Percentiles rank a stretch among this genome's conserved stretches.
Evolutionary conservation across 2,329 filamentous ascomycete species (phyloP).

Genomic region (Talaromyces islandicus): DNA sequence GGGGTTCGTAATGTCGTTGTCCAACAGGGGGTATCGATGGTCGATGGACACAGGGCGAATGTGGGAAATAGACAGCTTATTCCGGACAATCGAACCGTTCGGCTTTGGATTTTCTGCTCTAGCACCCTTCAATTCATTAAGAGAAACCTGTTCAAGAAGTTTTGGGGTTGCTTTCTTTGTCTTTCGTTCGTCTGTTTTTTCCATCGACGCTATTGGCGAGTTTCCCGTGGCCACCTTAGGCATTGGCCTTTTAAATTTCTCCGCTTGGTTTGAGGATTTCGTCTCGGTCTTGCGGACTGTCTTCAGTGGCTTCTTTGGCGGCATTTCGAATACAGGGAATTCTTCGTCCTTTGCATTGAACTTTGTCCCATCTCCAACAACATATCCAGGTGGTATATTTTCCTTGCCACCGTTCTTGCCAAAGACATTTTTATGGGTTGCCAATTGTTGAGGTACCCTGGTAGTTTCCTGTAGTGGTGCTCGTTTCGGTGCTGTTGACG

Average conservation of each 20-base stretch:
- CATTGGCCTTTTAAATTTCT: background rate
- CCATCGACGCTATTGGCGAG: background rate
- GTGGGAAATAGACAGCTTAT: constrained; percentile 28
- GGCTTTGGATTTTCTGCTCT: constrained; percentile 8
- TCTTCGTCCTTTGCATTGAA: constrained; percentile 12
- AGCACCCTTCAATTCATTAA: background rate
- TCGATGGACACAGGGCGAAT: constrained; percentile 19
- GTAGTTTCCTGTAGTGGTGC: constrained; percentile 43
- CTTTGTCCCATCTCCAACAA: constrained; percentile 14
- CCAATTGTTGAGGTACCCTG: constrained; percentile 35
- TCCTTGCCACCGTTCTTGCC: constrained; percentile 57
- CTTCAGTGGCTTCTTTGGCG: constrained; percentile 21
- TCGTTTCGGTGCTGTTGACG: constrained; percentile 23
- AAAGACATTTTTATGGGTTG: constrained; percentile 39
- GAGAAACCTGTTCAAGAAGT: background rate
- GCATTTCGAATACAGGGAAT: constrained; percentile 11
- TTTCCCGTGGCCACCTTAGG: constrained; percentile 1
- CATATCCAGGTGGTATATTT: constrained; percentile 51
- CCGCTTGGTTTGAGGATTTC: background rate
- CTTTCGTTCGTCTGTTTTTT: background rate
- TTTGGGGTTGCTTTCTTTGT: background rate
- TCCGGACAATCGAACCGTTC: constrained; percentile 9
- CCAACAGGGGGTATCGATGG: constrained; percentile 46
- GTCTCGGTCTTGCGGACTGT: background rate
- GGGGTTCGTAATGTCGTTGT: constrained; percentile 50